Base-by-base conservation (phyloP, 345 rosid species). In the Eucalyptus fibrosa region DNA sequence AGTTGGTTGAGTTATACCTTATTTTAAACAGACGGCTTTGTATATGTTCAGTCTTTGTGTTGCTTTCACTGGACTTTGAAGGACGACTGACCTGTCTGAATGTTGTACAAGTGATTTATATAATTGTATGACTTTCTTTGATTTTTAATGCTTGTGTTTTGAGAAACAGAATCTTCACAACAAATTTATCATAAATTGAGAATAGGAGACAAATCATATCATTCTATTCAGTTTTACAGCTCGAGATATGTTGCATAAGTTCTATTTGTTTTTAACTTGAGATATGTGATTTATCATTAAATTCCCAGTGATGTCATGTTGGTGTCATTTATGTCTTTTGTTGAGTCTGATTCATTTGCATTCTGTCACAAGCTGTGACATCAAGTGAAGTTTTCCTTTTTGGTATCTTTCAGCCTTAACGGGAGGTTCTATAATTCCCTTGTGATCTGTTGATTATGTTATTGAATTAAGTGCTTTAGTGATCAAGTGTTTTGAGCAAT, bases 1-100 rank as follows among this genome's bases (percentile, higher is more conserved):
- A 92, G 97, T 83, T 88, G 88, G 60, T 87, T 55, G 49, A 32
- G 55, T 91, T 89, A 51, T 40, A 55, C 80, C 67, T 87, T 21
- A 83, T 50, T 34, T 50, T 44, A 86, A 86, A 32, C 82, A 55
- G 49, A 49, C 26, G 23, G 40, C 60, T 72, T 45, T 47, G 45
- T 53, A 37, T 51, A 18, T 30, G 37, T 86, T 65, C 83, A 37
- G 50, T 87, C 32, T 87, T 18, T 13, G 59, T 50, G 13, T 44
- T n/a, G 77, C 44, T 50, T 44, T 83, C 87, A 86, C 47, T 40
- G 85, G 47, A 77, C 85, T 37, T 40, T 77, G 85, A 77, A 77
- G 85, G 85, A 77, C 24, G 30, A 77, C 85, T 77, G 85, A 37
- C 85, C 30, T 21, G 47, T 21, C 47, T 77, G 30, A 12, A 77